phyloP scores from a whole-genome alignment of 768 basidiomycete species.

The Naganishia vaughanmartiniae region DNA sequence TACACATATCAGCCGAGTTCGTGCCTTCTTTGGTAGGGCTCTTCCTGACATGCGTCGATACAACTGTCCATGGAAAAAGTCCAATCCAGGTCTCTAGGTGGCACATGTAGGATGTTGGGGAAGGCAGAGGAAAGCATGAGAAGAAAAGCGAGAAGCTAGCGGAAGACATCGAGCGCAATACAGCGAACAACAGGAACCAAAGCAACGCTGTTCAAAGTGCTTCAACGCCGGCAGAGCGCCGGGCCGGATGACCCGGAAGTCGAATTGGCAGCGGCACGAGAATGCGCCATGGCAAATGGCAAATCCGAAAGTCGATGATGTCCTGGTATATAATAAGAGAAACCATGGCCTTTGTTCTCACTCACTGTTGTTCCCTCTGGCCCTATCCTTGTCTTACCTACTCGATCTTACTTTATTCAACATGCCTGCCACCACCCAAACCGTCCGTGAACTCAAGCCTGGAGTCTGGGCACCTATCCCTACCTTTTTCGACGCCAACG shows the following conservation, averaged over 20 bases:
- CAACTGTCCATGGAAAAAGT: too few species aligned
- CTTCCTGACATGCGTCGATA: too few species aligned
- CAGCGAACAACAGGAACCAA: background rate
- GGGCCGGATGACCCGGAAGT: background rate
- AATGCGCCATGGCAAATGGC: background rate
- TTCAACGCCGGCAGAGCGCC: constrained; percentile 1
- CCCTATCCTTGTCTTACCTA: background rate
- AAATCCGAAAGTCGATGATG: background rate
- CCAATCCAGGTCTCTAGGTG: too few species aligned
- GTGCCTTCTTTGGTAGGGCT: too few species aligned
- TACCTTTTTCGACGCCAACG: constrained; percentile 74
- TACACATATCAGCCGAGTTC: too few species aligned
- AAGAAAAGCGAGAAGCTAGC: background rate
- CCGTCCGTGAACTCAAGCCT: constrained; percentile 61
- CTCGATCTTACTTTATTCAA: constrained; percentile 8
- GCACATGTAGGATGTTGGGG: background rate
- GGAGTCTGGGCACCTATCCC: constrained; percentile 85
- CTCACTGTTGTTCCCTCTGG: too few species aligned
- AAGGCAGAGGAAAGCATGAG: background rate
- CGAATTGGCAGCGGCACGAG: constrained; percentile 3
- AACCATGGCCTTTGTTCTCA: background rate
- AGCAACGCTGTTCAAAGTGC: background rate
- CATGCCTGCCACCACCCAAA: constrained; percentile 36
- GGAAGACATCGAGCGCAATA: background rate
- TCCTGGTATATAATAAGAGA: background rate